Evolutionary conservation across 2,329 filamentous ascomycete species (phyloP).

Genomic region (Alternaria solani): DNA sequence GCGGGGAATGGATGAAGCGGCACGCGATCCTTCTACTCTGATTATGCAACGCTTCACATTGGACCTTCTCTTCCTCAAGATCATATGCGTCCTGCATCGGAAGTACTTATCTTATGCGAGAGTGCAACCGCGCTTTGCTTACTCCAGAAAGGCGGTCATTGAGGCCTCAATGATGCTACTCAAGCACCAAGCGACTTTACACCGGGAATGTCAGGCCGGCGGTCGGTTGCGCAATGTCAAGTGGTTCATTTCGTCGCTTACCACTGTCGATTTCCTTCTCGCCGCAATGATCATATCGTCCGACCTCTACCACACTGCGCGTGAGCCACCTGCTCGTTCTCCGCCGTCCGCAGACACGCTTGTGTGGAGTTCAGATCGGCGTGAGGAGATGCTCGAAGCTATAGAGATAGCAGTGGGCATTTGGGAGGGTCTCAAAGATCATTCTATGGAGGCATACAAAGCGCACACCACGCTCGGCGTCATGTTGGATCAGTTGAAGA

Average conservation of each 20-base stretch:
- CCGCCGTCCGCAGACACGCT: slow-evolving; percentile 49
- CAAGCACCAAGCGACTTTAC: slow-evolving; percentile 76
- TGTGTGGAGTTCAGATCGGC: slow-evolving; percentile 58
- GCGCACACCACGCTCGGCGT: slow-evolving; percentile 81
- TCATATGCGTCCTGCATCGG: slow-evolving; percentile 86
- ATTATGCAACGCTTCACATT: slow-evolving; percentile 86
- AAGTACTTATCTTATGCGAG: slow-evolving; percentile 80
- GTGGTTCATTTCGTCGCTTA: slow-evolving; percentile 81
- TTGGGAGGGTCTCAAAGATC: slow-evolving; percentile 79
- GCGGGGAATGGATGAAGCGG: slow-evolving; percentile 75
- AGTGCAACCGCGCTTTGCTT: slow-evolving; percentile 80
- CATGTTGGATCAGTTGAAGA: slow-evolving; percentile 80
- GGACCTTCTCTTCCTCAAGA: slow-evolving; percentile 87
- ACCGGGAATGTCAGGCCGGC: slow-evolving; percentile 75
- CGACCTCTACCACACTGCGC: slow-evolving; percentile 76
- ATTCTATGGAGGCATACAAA: slow-evolving; percentile 90
- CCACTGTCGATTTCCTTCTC: slow-evolving; percentile 84
- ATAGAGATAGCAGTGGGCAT: slow-evolving; percentile 78
- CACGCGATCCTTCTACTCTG: slow-evolving; percentile 71
- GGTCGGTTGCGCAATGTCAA: slow-evolving; percentile 76
- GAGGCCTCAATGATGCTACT: slow-evolving; percentile 87
- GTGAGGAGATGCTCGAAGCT: slow-evolving; percentile 77
- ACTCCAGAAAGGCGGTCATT: slow-evolving; percentile 83
- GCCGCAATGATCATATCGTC: slow-evolving; percentile 85
- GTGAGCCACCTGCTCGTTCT: slow-evolving; percentile 51